phyloP scores from a whole-genome alignment of 1,284 basidiomycete genomes.

The Puccinia sorghi region DNA sequence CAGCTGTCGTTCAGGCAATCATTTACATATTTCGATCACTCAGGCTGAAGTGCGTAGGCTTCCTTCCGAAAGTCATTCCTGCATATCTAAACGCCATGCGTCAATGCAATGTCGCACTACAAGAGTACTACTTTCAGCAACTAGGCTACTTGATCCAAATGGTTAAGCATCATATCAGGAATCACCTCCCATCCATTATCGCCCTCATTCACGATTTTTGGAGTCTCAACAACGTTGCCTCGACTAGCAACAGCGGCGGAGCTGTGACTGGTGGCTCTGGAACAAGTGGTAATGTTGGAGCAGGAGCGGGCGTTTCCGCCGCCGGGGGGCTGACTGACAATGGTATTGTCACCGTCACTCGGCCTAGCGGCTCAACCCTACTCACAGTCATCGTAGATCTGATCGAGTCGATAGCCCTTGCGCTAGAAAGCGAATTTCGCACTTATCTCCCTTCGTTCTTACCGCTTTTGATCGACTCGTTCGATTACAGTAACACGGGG shows the following conservation, averaged over 20 bases:
- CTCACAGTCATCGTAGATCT: slow-evolving; percentile 91
- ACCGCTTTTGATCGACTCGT: slow-evolving; percentile 81
- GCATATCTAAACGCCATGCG: slow-evolving; percentile 89
- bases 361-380: slow-evolving; percentile 68
- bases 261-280: slow-evolving; percentile 17
- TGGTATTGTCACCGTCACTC: slow-evolving; percentile 44
- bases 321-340: slow-evolving; percentile 36
- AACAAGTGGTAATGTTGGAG: slow-evolving; percentile 15
- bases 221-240: slow-evolving; percentile 61
- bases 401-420: slow-evolving; percentile 90
- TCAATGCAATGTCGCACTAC: slow-evolving; percentile 72
- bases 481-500: slow-evolving; percentile 63
- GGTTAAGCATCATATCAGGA: slow-evolving; percentile 96
- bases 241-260: slow-evolving; percentile 15
- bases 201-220: slow-evolving; percentile 81
- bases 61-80: slow-evolving; percentile 93
- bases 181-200: slow-evolving; percentile 81
- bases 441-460: slow-evolving; percentile 91
- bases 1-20: slow-evolving; percentile 88
- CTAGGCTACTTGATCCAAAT: slow-evolving; percentile 93
- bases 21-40: slow-evolving; percentile 99
- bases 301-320: slow-evolving; percentile 13
- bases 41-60: slow-evolving; percentile 91
- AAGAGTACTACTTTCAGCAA: slow-evolving; percentile 95
- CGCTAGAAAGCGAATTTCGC: slow-evolving; percentile 96